phyloP scores from a whole-genome alignment of 768 basidiomycete species.

The Boletus sensibilis region DNA sequence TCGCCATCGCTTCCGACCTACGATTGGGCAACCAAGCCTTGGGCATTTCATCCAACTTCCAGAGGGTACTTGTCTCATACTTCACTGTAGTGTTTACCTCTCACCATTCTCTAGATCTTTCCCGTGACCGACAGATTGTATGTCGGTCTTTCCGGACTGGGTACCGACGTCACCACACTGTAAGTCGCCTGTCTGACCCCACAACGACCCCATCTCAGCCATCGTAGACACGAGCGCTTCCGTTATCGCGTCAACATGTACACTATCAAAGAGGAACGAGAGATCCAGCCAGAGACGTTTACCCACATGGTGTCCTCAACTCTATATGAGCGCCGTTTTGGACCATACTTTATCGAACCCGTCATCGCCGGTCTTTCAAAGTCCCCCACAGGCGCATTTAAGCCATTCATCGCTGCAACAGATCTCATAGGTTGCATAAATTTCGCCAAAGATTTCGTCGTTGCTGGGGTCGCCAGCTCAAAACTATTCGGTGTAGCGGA shows the following conservation, averaged over 20 bases:
- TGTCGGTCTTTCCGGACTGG: constrained; percentile 89
- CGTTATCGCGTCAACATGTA: constrained; percentile 98
- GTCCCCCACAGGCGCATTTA: constrained; percentile 65
- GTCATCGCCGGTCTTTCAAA: constrained; percentile 90
- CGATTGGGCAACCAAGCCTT: constrained; percentile 86
- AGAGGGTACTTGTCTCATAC: constrained; percentile 64
- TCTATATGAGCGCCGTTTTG: constrained; percentile 93
- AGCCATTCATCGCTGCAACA: constrained; percentile 93
- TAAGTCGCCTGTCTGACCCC: constrained; percentile 36
- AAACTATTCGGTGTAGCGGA: constrained; percentile 98
- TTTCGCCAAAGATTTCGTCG: constrained; percentile 96
- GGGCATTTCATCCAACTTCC: constrained; percentile 87
- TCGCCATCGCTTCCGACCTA: constrained; percentile 95
- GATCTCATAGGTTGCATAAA: constrained; percentile 94
- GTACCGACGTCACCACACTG: constrained; percentile 92
- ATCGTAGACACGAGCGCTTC: constrained; percentile 76
- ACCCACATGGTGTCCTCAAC: constrained; percentile 94
- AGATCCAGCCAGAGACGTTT: constrained; percentile 95
- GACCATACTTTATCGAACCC: constrained; percentile 95
- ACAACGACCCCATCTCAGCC: constrained; percentile 1
- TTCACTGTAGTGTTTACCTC: constrained; percentile 8
- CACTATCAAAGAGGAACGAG: constrained; percentile 97
- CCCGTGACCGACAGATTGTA: constrained; percentile 91
- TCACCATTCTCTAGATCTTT: constrained; percentile 64
- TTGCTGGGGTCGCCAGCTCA: constrained; percentile 86